Base-by-base conservation (phyloP, 1,139 yeast genomes). In the Yamadazyma dendronema region DNA sequence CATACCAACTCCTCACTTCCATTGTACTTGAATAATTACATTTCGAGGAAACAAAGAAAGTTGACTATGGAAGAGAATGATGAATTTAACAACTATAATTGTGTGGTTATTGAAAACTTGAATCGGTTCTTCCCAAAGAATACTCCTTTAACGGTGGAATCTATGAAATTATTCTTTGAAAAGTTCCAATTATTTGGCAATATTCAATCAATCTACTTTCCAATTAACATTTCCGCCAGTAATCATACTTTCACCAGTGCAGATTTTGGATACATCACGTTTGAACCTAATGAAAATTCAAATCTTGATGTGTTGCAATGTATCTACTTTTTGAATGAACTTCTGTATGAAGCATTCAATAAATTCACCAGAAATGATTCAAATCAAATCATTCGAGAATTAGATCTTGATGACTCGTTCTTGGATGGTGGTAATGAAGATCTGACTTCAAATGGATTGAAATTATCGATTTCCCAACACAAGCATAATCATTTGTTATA, bases 171-270 rank as follows among this genome's bases (percentile, higher is more conserved):
- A 14, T 54, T 74, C 30, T 34, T 62, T 7, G 41, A 54, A 10
- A 55, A 67, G 35, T 68, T 77, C 44, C 43, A 51, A 34, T 44
- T 56, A 17, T 74, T 67, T 46, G 70, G 73, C 11, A 54, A 47
- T 4, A 62, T 77, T 28, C 73, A 71, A n/a, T 56, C 66, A 3
- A 61, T 72, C 13, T 74, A 68, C 43, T 59, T 76, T 46, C 81
- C 81, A 9, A 23, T 37, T 13, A 34, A 44, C 13, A 40, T 36
- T 9, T 39, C 40, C 4, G 48, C 44, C 23, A 46, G 50, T 14
- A 49, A 49, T 17, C 49, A 49, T 33, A 43, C 15, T 37, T 56
- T 51, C 39, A 46, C 36, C n/a, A 41, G 51, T 14, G 48, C 52
- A 22, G 57, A 58, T 30, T 59, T 59, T 43, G 72, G 68, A 1